Evolutionary conservation across 1,139 yeast genomes (phyloP), one percentile per base, ranked within the genome.

Genomic region (Saccharomyces hybrid): DNA sequence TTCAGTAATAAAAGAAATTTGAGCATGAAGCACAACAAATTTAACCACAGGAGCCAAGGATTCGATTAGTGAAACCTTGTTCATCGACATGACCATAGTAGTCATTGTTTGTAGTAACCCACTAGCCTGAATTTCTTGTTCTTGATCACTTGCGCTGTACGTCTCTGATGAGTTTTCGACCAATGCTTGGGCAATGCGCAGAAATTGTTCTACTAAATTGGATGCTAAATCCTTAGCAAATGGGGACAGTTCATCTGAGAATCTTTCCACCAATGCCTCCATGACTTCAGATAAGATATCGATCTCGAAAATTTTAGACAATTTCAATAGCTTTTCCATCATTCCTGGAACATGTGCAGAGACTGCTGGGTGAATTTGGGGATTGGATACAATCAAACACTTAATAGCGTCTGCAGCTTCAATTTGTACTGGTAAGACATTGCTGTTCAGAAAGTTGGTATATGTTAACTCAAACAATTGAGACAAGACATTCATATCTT

Each of bases 181-280:
- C 55, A 88, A 74, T 58, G 91, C 96, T 34, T 75, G 74, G 1
- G 88, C 84, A 51, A 88, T 70, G 59, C 85, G 79, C 75, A 89
- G 70, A 64, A 90, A 86, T 69, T 91, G 97, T 54, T 84, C 86
- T 20, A 84, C 82, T 61, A 93, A 74, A 65, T 85, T 89, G 32
- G 77, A 76, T 71, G 95, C 93, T 63, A 93, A 76, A 62, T 88
- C 95, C 49, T 83, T 81, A 0, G 98, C 97, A 74, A 91, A 93
- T 34, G 98, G 98, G 57, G 91, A 89, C 58, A 93, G 76, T 70
- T 91, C 96, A 57, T 83, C 87, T 1, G 96, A 80, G 70, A 88
- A 95, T 56, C 81, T 81, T 65, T 90, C 97, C 34, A 93, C 97
- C 69, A 95, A 88, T 57, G 90, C 93, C 72, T 93, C 98, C 86